phyloP scores from a whole-genome alignment of 257 asterid genomes.

The Solanum tarapatanum region DNA sequence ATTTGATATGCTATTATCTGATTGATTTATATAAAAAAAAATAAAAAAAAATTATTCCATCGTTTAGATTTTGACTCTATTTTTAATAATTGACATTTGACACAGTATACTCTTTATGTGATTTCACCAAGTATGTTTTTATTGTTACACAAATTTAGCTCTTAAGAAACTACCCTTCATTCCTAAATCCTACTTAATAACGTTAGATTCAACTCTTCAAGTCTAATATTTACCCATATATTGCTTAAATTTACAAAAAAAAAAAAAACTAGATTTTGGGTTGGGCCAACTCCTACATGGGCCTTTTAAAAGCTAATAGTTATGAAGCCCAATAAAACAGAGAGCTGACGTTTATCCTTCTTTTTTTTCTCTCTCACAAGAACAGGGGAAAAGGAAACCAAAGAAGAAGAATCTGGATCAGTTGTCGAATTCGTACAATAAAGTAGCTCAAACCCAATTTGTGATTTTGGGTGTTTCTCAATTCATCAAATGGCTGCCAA shows the following conservation, averaged over 20 bases:
- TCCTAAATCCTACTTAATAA: background rate
- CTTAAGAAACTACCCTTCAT: background rate
- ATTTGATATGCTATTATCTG: background rate
- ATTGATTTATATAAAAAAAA: background rate
- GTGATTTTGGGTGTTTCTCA: background rate
- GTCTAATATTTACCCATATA: too few species aligned
- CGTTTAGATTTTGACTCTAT: background rate
- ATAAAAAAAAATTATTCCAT: too few species aligned
- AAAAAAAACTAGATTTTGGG: background rate
- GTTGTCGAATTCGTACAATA: background rate
- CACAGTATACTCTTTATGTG: background rate
- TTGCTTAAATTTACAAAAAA: too few species aligned
- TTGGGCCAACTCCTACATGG: background rate
- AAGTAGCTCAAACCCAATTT: background rate
- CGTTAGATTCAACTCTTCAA: too few species aligned
- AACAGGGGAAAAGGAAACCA: background rate
- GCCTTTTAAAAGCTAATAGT: background rate
- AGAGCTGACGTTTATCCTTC: background rate
- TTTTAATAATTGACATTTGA: background rate
- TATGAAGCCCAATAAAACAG: background rate
- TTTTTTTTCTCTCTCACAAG: background rate
- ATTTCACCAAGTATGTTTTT: background rate
- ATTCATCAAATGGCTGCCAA: slow-evolving; percentile 62
- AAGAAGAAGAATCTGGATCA: background rate
- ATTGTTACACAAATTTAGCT: background rate